Conservation (phyloP, 2,329 filamentous ascomycete genomes). For the Byssothecium circinans region DNA sequence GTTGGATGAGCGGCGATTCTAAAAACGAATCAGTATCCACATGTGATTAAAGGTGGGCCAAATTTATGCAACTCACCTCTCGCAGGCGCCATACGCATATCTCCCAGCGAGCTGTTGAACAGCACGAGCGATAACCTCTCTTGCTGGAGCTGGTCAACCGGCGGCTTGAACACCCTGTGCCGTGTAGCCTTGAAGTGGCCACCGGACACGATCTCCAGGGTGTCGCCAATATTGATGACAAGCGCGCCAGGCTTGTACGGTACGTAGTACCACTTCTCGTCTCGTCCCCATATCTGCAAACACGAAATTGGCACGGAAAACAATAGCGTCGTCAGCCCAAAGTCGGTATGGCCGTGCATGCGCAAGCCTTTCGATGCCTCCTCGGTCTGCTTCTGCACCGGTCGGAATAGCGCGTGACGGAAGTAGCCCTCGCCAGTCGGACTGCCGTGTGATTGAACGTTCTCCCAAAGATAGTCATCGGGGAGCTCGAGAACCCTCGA, state of each 20-base stretch:
- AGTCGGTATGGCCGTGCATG: slow-evolving; percentile 37
- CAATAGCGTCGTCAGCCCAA: slow-evolving; percentile 26
- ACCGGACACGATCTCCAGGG: slow-evolving; percentile 49
- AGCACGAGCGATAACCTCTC: slow-evolving; percentile 37
- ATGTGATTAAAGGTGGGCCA: background rate
- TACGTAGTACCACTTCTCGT: slow-evolving; percentile 30
- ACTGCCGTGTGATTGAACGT: slow-evolving; percentile 24
- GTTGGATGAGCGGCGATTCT: slow-evolving; percentile 26
- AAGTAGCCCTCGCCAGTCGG: slow-evolving; percentile 29
- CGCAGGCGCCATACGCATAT: slow-evolving; percentile 22
- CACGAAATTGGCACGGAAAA: slow-evolving; percentile 30
- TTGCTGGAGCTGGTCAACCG: slow-evolving; percentile 42
- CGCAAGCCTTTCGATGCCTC: slow-evolving; percentile 31
- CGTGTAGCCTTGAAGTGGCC: slow-evolving; percentile 52
- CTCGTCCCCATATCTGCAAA: slow-evolving; percentile 26
- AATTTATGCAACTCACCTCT: slow-evolving; percentile 12
- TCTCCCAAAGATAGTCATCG: slow-evolving; percentile 27
- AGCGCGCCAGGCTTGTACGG: slow-evolving; percentile 29
- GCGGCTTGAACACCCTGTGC: slow-evolving; percentile 49
- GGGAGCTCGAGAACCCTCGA: slow-evolving; percentile 27
- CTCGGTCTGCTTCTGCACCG: slow-evolving; percentile 25
- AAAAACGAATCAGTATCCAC: background rate
- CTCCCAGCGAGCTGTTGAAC: slow-evolving; percentile 26
- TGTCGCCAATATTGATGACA: slow-evolving; percentile 31
- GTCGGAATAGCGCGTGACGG: slow-evolving; percentile 26